Percentiles rank a stretch among this genome's conserved stretches.
Conservation (phyloP, 225 moss, liverwort and hornwort species). For the Polytrichum commune region DNA sequence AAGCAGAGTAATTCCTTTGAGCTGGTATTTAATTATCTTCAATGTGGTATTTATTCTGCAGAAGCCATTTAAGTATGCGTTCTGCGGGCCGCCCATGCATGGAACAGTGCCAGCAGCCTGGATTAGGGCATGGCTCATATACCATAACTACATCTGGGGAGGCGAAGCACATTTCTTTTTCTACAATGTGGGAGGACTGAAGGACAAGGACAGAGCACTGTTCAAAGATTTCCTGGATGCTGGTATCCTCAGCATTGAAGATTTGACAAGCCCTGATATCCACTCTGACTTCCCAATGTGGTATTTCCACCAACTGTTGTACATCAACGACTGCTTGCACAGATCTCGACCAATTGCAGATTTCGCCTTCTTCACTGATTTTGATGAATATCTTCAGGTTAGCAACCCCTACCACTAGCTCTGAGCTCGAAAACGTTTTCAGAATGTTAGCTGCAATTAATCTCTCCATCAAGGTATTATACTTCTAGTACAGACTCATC, state of each 20-base stretch:
- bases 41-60: background rate
- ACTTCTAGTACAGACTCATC: too few species aligned
- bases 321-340: conserved; percentile 62
- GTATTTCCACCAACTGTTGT: conserved; percentile 47
- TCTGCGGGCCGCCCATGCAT: conserved; percentile 55
- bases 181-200: conserved; percentile 56
- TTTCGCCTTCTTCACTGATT: conserved; percentile 53
- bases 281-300: conserved; percentile 33
- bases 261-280: conserved; percentile 19
- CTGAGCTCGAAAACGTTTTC: too few species aligned
- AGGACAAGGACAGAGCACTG: conserved; percentile 21
- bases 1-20: too few species aligned
- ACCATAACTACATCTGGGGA: conserved; percentile 45
- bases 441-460: too few species aligned
- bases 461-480: too few species aligned
- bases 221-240: conserved; percentile 49
- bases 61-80: conserved; percentile 58
- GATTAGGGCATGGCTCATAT: conserved; percentile 52
- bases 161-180: conserved; percentile 60
- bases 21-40: too few species aligned
- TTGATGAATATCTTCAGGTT: conserved; percentile 59
- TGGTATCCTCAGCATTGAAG: conserved; percentile 36
- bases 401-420: too few species aligned
- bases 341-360: conserved; percentile 40
- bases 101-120: conserved; percentile 33